Evolutionary conservation across 129 eudicot species (phyloP), one percentile per base, ranked within the genome.

Genomic region (Flaveria linearis): DNA sequence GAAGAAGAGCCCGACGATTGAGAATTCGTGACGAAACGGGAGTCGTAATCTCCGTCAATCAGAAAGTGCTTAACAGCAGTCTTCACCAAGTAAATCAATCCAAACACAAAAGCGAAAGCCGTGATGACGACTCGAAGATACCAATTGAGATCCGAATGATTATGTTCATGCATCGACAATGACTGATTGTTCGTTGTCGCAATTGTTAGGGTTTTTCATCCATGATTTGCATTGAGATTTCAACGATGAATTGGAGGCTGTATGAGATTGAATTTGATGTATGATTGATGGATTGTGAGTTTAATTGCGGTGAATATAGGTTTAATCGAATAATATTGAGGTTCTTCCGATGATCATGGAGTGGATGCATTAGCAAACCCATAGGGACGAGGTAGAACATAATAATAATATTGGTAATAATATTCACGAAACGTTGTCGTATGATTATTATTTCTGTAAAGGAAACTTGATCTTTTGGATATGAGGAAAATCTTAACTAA

Each of bases 21-120:
- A 6, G 76, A 71, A 78, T 61, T 76, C 17, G 95, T 77, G 51
- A 78, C 83, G 76, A 83, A 90, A 78, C 67, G 83, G 63, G 83
- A 47, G 76, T 87, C 86, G 63, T 86, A 86, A 72, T 84, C 76
- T 78, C 87, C 89, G 65, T 87, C 86, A 56, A 84, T 88, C 18
- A 82, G 26, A 36, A 92, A 92, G 76, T 86, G 83, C 69, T 84
- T 87, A 17, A 91, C 87, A 2, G 93, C 92, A 16, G 96, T 84
- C 58, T 86, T 86, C 9, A 92, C 82, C 9, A 88, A 53, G 46
- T 85, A 80, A 25, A 86, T 81, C 75, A 92, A 80, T 12, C 90
- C 93, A 58, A 86, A 45, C 20, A 75, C 77, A 23, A 85, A 36
- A 62, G 77, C 68, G 9, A 85, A 42, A 8, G 80, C 69, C 33